Base-by-base conservation (phyloP, 2,329 filamentous ascomycete genomes). In the Polychaeton citri region DNA sequence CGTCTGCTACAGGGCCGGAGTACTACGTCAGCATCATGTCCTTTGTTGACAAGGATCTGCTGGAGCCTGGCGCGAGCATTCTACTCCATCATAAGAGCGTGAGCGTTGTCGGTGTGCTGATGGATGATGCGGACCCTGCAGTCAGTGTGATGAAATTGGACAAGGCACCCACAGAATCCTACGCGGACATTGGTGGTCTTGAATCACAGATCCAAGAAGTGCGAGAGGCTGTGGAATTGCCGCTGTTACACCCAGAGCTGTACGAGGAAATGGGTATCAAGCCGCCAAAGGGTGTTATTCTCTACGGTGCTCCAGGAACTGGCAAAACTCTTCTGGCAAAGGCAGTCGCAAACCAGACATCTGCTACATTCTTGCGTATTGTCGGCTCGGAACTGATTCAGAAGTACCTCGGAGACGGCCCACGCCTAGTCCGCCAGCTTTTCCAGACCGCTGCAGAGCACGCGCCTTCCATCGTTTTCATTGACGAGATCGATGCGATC, bases 261-360 rank as follows among this genome's bases (percentile, higher is more conserved):
- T 98, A 98, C 63, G 90, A 98, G 62, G 90, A 98, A 68, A 98
- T 98, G 90, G 90, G 90, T 55, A 96, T 98, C 72, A 98, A 98
- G 64, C 90, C 90, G 4, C 90, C 90, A 42, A 98, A 98, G 73
- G 90, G 90, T 72, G 90, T 98, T 51, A 98, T 98, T 54, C 79
- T 98, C 18, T 98, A 98, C 59, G 90, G 90, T 65, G 86, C 85
- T 4, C 90, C 90, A 0, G 90, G 90, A 61, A 98, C 90, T 6
- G 90, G 90, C 62, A 98, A 96, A 68, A 96, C 87, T 4, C 69
- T 95, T 3, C 69, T 98, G 39, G 90, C 90, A 42, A 96, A 96
- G 68, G 90, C 90, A 7, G 90, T 98, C 34, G 90, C 90, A 47
- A 96, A 98, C 59, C 88, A 95, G 60, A 96, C 90, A n/a, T 95